Percentiles rank a stretch among this genome's conserved stretches.
phyloP scores from a whole-genome alignment of 2,329 filamentous ascomycete species.

The Botrytis tulipae region DNA sequence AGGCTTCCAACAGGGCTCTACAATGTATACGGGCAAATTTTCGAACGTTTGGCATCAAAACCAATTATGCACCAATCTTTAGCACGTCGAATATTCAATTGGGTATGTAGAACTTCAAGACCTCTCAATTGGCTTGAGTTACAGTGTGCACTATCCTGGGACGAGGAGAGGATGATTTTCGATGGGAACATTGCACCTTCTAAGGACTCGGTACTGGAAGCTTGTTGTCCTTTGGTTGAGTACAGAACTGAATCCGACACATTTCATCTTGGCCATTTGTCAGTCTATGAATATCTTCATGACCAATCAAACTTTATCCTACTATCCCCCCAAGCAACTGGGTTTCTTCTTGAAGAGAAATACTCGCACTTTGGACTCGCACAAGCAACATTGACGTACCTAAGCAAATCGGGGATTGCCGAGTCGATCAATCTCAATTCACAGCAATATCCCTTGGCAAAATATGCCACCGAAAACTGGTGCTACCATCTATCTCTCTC shows the following conservation, averaged over 20 bases:
- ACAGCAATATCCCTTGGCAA: conserved; percentile 12
- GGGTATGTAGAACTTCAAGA: conserved; percentile 18
- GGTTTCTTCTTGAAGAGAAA: conserved; percentile 12
- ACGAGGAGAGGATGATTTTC: conserved; percentile 14
- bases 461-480: conserved; percentile 20
- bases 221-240: conserved; percentile 18
- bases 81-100: conserved; percentile 13
- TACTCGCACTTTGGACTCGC: conserved; percentile 8
- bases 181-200: conserved; percentile 8
- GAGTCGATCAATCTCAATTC: conserved; percentile 10
- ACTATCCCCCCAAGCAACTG: conserved; percentile 11
- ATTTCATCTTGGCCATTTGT: conserved; percentile 18
- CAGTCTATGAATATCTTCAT: conserved; percentile 19
- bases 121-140: conserved; percentile 19
- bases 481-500: conserved; percentile 19
- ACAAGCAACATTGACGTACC: conserved; percentile 14
- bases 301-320: conserved; percentile 5
- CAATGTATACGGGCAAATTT: conserved; percentile 14
- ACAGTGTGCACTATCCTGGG: conserved; percentile 17
- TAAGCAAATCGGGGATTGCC: conserved; percentile 1
- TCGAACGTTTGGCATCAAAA: conserved; percentile 16
- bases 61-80: not conserved
- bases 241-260: conserved; percentile 14
- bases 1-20: conserved; percentile 14
- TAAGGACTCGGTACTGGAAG: conserved; percentile 13